Base-by-base conservation (phyloP, 1,284 basidiomycete species). In the Sanghuangporus baumii region DNA sequence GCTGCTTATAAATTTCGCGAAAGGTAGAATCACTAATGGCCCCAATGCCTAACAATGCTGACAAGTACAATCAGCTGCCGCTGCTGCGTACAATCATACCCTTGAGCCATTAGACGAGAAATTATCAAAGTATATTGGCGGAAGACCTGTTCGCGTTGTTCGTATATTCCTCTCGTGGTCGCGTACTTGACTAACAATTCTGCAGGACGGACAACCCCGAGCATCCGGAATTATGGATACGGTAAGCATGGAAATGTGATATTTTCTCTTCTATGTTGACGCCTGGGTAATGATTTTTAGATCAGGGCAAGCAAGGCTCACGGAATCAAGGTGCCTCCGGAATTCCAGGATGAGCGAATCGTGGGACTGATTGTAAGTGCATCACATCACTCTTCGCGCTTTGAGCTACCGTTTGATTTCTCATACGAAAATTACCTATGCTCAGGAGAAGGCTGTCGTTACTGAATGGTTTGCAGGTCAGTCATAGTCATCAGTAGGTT, bases 151-250 rank as follows among this genome's bases (percentile, higher is more conserved):
- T 11, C 82, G 89, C 16, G 75, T 93, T 3, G 71, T 71, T 51
- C 16, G 69, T 65, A 20, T 26, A 20, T 34, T 46, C 46, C 14
- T 31, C 48, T 41, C 50, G 9, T 2, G 7, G 4, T 41, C 14
- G 46, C 55, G 46, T 36, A 60, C 57, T 40, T 12, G 37, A 8
- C 34, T 31, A 1, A 43, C 20, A 7, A 1, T 46, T 46, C 43
- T 51, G n/a, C 36, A 73, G 72, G 89, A 93, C 66, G 89, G 90
- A 0, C 86, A 83, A 67, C 91, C 91, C 3, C 77, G 89, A 63
- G 86, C 88, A 6, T 90, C 86, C 16, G 91, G 91, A 5, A 80
- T 94, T n/a, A 75, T 93, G 66, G 91, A 93, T 71, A 93, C 91
- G 0, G 86, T 88, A 63, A 55, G 81, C 26, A 5, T 11, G 6